phyloP scores from a whole-genome alignment of 441 rosid genomes.

The Jatropha podagrica region DNA sequence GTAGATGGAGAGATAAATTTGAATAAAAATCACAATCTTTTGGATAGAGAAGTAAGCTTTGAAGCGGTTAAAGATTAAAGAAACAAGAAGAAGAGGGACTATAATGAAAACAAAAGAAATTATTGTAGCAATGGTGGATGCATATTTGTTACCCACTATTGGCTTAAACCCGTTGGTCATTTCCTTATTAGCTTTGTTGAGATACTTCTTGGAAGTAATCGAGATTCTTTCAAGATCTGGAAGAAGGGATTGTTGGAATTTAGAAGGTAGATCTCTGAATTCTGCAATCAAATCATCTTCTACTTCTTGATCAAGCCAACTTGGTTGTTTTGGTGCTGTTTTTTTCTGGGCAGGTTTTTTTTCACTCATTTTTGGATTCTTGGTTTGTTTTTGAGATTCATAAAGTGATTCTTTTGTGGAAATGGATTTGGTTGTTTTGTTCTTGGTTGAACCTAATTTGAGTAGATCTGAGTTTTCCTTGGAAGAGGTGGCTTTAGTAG shows the following conservation, averaged over 20 bases:
- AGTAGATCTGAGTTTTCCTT: slow-evolving; percentile 59
- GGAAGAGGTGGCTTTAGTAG: slow-evolving; percentile 35
- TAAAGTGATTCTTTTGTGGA: slow-evolving; percentile 31
- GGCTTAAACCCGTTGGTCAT: slow-evolving; percentile 83
- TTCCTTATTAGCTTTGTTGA: slow-evolving; percentile 74
- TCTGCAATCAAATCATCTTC: slow-evolving; percentile 64
- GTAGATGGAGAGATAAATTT: slow-evolving; percentile 90
- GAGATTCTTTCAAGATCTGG: slow-evolving; percentile 90
- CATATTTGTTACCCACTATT: slow-evolving; percentile 68
- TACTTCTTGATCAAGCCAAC: slow-evolving; percentile 62
- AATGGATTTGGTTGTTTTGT: slow-evolving; percentile 52
- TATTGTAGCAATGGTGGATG: slow-evolving; percentile 62
- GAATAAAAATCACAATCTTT: slow-evolving; percentile 73
- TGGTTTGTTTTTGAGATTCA: slow-evolving; percentile 20
- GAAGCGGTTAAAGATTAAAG: slow-evolving; percentile 69
- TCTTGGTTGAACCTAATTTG: slow-evolving; percentile 49
- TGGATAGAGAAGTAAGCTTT: slow-evolving; percentile 91
- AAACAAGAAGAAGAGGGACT: slow-evolving; percentile 74
- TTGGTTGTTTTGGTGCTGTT: slow-evolving; percentile 38
- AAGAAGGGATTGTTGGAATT: slow-evolving; percentile 62
- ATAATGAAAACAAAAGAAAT: slow-evolving; percentile 68
- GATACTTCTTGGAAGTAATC: slow-evolving; percentile 65
- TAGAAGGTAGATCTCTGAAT: slow-evolving; percentile 72
- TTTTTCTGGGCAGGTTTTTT: slow-evolving; percentile 16
- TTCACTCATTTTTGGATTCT: background rate